phyloP scores from a whole-genome alignment of 139 green algal species.

The Trebouxia sp. region DNA sequence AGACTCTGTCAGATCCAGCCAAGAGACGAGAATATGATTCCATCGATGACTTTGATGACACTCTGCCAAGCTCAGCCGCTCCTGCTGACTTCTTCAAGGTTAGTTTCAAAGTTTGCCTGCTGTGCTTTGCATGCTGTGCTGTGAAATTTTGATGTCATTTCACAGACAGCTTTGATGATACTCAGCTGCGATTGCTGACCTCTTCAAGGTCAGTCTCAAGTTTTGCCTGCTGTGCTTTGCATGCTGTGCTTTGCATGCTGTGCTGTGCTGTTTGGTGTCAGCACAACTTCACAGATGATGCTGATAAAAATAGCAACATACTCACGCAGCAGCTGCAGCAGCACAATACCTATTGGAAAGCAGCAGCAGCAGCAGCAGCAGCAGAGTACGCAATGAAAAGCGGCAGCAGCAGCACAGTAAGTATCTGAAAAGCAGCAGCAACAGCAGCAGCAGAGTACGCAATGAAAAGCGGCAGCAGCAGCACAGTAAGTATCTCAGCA shows the following conservation, averaged over 20 bases:
- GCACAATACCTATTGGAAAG: no score
- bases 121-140: not conserved
- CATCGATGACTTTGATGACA: constrained; percentile 94
- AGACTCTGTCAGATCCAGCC: constrained; percentile 79
- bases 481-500: no score
- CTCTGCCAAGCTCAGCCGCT: constrained; percentile 73
- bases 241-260: not conserved
- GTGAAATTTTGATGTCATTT: not conserved
- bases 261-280: not conserved
- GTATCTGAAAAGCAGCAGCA: no score
- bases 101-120: no score
- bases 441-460: no score
- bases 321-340: no score
- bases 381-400: no score
- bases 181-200: no score
- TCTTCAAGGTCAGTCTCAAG: constrained; percentile 3
- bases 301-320: not conserved
- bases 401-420: no score
- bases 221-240: not conserved
- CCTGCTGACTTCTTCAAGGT: constrained; percentile 90
- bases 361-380: no score
- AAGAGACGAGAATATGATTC: constrained; percentile 88
- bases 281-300: no score
- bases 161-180: not conserved
- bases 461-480: no score